Evolutionary conservation across 305 asterid species (phyloP).

Genomic region (Fraxinus sp.): DNA sequence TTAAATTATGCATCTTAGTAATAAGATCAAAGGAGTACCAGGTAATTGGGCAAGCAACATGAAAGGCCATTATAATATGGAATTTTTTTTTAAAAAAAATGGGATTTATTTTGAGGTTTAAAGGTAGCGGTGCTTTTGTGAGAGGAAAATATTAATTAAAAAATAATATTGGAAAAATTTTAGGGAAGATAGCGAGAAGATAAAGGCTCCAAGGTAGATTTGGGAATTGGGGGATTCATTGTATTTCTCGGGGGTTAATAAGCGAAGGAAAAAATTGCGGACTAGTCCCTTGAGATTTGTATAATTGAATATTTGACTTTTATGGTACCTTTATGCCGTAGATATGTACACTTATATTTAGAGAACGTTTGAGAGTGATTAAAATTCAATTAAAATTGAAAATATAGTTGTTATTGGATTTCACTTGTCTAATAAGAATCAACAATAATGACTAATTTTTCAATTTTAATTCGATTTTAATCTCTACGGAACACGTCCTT

Average conservation of each 20-base stretch:
- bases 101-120: slow-evolving; percentile 22
- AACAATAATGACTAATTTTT: too few relatives aligned
- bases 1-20: slow-evolving; percentile 16
- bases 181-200: slow-evolving; percentile 21
- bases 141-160: not conserved
- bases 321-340: too few relatives aligned
- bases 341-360: too few relatives aligned
- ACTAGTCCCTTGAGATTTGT: not conserved
- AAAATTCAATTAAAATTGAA: too few relatives aligned
- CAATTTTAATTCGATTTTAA: too few relatives aligned
- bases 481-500: too few relatives aligned
- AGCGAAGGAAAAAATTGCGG: not conserved
- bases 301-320: not conserved
- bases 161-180: slow-evolving; percentile 21
- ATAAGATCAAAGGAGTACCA: slow-evolving; percentile 45
- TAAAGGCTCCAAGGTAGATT: slow-evolving; percentile 13
- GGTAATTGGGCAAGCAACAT: slow-evolving; percentile 96
- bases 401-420: too few relatives aligned
- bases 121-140: slow-evolving; percentile 24
- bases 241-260: slow-evolving; percentile 8
- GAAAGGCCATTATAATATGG: slow-evolving; percentile 63
- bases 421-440: too few relatives aligned
- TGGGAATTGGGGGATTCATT: slow-evolving; percentile 22
- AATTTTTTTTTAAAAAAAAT: not conserved
- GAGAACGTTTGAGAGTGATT: too few relatives aligned